These are phyloP conservation scores for Avena atlantica DNA, from an alignment of 176 grass and related monocot genomes.

Conservation along the genomic window DNA sequence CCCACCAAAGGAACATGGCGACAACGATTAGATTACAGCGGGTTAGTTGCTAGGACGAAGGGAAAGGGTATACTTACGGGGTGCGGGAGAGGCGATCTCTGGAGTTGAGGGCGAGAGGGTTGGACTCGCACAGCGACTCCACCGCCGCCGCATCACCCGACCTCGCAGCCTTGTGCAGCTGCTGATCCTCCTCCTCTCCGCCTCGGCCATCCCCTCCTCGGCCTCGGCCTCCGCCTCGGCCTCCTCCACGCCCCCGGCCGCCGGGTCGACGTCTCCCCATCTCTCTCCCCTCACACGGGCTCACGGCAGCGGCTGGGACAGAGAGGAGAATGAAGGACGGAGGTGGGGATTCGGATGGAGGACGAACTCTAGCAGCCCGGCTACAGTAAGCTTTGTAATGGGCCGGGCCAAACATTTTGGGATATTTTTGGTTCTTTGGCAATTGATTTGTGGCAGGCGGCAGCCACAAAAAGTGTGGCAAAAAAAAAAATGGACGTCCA, in stretches of 20 bases:
- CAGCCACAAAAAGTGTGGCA: too few relatives aligned
- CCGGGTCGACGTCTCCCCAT: conserved; percentile 51
- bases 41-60: neutral
- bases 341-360: neutral
- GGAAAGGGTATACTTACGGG: conserved; percentile 20
- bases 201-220: conserved; percentile 38
- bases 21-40: neutral
- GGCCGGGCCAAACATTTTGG: neutral
- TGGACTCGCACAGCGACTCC: conserved; percentile 51
- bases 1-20: neutral
- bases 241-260: conserved; percentile 29
- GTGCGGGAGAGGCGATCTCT: conserved; percentile 61
- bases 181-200: conserved; percentile 39
- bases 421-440: too few relatives aligned
- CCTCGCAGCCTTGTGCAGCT: conserved; percentile 52
- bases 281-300: neutral
- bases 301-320: neutral
- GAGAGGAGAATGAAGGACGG: neutral
- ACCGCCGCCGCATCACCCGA: conserved; percentile 44
- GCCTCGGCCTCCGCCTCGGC: conserved; percentile 21
- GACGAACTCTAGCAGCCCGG: neutral
- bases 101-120: conserved; percentile 54
- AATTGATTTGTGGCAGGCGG: too few relatives aligned
- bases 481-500: too few relatives aligned
- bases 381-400: neutral